Percentiles rank a stretch among this genome's conserved stretches.
phyloP scores from a whole-genome alignment of 2,329 filamentous ascomycete genomes.

The Incumbomyces lentus region DNA sequence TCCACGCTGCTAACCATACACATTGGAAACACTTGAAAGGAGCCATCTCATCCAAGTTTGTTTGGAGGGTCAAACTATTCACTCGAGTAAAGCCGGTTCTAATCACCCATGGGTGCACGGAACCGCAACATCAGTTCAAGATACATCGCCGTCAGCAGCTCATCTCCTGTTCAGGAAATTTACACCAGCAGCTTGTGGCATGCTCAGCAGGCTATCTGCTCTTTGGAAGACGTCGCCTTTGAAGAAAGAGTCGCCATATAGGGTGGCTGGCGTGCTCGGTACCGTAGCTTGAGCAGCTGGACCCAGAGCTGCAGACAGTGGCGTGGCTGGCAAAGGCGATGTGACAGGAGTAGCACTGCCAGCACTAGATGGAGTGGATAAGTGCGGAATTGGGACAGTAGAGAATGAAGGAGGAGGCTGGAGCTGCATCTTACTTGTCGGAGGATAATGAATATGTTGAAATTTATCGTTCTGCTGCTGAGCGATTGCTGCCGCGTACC shows the following conservation, averaged over 20 bases:
- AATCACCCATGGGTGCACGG: too few relatives aligned
- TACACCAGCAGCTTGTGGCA: conserved; percentile 20
- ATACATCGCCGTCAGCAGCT: background rate
- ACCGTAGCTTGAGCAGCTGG: conserved; percentile 86
- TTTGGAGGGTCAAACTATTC: background rate
- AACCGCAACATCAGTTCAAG: background rate
- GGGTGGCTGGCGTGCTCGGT: conserved; percentile 39
- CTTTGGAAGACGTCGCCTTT: conserved; percentile 40
- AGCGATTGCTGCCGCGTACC: conserved; percentile 6
- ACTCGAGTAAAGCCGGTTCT: background rate
- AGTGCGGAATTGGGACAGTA: conserved; percentile 10
- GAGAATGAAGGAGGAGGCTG: conserved; percentile 27
- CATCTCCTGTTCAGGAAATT: conserved; percentile 7
- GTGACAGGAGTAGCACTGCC: conserved; percentile 28
- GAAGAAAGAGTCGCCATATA: conserved; percentile 39
- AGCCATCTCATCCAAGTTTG: background rate
- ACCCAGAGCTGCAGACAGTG: conserved; percentile 77
- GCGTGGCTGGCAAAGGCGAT: conserved; percentile 65
- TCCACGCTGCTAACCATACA: background rate
- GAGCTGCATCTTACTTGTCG: background rate
- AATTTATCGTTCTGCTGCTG: conserved; percentile 26
- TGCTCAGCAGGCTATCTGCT: conserved; percentile 37
- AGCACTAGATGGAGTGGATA: background rate
- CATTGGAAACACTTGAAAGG: background rate
- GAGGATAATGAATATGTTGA: conserved; percentile 14